Conservation (phyloP, 345 rosid genomes). For the Psidium guajava region DNA sequence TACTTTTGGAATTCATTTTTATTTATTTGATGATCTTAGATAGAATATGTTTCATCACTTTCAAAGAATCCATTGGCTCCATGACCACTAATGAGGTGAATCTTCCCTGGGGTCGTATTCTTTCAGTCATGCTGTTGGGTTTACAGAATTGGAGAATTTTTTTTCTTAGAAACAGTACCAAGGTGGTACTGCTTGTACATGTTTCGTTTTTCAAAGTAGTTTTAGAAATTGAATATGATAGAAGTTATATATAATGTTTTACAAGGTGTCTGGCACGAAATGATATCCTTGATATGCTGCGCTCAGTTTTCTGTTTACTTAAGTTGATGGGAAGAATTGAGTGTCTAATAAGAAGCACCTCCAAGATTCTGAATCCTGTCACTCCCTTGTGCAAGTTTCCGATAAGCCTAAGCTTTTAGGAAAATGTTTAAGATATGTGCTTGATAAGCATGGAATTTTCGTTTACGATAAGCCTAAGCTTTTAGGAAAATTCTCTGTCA, state of each 20-base stretch:
- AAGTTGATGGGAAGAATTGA: background rate
- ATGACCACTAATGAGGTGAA: background rate
- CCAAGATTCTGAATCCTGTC: background rate
- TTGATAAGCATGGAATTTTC: no score
- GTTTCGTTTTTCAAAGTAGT: background rate
- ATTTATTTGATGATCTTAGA: background rate
- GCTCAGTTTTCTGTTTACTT: background rate
- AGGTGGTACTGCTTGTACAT: background rate
- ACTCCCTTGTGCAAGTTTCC: no score
- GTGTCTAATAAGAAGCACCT: background rate
- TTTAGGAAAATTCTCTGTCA: background rate
- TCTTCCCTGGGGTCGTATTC: background rate
- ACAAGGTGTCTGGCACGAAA: background rate
- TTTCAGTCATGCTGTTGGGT: background rate
- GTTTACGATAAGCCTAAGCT: background rate
- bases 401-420: no score
- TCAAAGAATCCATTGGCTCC: background rate
- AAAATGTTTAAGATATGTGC: no score
- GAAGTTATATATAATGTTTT: background rate
- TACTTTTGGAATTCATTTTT: background rate
- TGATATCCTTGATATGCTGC: background rate
- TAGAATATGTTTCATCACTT: background rate
- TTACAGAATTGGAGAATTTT: background rate
- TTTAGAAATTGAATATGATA: background rate
- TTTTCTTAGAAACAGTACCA: background rate